Evolutionary conservation across 208 protist genomes (phyloP).

Genomic region (Novymonas esmeraldas): DNA sequence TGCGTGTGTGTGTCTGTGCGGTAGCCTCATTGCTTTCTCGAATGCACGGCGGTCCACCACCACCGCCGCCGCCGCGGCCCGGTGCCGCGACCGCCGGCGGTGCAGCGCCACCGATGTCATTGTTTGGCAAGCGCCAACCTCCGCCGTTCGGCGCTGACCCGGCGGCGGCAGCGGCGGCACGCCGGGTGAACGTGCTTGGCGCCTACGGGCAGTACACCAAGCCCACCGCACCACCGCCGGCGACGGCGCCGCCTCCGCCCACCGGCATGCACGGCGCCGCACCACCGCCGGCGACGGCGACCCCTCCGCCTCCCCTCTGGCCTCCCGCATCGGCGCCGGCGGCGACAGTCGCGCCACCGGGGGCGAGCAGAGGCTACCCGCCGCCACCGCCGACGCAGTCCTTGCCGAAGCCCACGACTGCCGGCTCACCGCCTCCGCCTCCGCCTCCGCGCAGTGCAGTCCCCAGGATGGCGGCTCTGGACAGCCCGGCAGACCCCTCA

Average conservation of each 20-base stretch:
- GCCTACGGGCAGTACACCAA: slow-evolving; percentile 28
- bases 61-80: slow-evolving; percentile 18
- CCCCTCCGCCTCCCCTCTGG: not conserved
- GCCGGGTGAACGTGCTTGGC: slow-evolving; percentile 19
- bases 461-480: slow-evolving; percentile 9
- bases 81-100: not conserved
- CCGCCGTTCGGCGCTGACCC: not conserved
- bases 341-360: not conserved
- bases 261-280: not conserved
- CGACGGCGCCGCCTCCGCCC: slow-evolving; percentile 2
- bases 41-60: slow-evolving; percentile 13
- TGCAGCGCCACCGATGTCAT: slow-evolving; percentile 4
- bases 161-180: slow-evolving; percentile 1
- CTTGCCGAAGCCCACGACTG: not conserved
- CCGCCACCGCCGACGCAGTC: not conserved
- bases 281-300: not conserved
- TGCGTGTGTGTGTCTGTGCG: not conserved
- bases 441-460: not conserved
- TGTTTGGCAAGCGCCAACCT: slow-evolving; percentile 7
- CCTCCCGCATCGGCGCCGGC: not conserved
- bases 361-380: not conserved
- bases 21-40: no score
- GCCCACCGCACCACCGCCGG: not conserved
- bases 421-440: not conserved
- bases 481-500: not conserved